A percentile compares a stretch with the other conserved stretches of the same genome.
Conservation (phyloP, 805 yeast species). For the Wickerhamomyces bisporus region DNA sequence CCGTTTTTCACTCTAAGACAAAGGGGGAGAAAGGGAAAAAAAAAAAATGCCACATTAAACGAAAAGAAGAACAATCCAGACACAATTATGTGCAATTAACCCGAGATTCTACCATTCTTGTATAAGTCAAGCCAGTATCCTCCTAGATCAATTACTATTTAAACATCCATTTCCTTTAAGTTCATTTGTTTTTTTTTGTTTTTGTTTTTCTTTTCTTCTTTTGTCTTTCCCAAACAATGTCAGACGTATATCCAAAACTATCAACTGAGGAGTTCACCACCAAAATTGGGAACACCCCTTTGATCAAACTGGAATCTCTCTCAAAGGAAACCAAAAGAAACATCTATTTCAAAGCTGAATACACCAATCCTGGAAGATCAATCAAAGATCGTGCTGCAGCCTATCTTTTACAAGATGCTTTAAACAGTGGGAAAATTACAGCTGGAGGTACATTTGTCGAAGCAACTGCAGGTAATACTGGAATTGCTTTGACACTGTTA, state of each 20-base stretch:
- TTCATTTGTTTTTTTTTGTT: background rate
- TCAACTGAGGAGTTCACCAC: slow-evolving; percentile 16
- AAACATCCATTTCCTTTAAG: too few relatives aligned
- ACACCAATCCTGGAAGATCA: slow-evolving; percentile 74
- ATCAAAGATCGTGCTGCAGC: slow-evolving; percentile 80
- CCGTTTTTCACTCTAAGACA: too few relatives aligned
- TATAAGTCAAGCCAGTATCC: background rate
- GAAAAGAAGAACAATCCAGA: background rate
- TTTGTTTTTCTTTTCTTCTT: background rate
- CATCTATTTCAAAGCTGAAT: slow-evolving; percentile 67
- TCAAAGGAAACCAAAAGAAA: slow-evolving; percentile 64
- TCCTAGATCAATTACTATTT: too few relatives aligned
- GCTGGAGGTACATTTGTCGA: slow-evolving; percentile 71
- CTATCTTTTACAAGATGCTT: slow-evolving; percentile 59
- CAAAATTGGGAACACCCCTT: slow-evolving; percentile 64
- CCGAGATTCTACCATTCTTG: background rate
- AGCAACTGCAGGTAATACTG: slow-evolving; percentile 86
- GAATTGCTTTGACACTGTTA: slow-evolving; percentile 70
- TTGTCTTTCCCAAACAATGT: background rate
- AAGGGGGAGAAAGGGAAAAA: too few relatives aligned
- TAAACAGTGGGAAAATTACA: slow-evolving; percentile 41
- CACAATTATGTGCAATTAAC: background rate
- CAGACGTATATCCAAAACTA: slow-evolving; percentile 10
- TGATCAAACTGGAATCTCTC: slow-evolving; percentile 57
- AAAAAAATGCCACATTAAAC: background rate